Percentiles rank a stretch among this genome's conserved stretches.
phyloP scores from a whole-genome alignment of 305 asterid species.

The Fraxinus baroniana region DNA sequence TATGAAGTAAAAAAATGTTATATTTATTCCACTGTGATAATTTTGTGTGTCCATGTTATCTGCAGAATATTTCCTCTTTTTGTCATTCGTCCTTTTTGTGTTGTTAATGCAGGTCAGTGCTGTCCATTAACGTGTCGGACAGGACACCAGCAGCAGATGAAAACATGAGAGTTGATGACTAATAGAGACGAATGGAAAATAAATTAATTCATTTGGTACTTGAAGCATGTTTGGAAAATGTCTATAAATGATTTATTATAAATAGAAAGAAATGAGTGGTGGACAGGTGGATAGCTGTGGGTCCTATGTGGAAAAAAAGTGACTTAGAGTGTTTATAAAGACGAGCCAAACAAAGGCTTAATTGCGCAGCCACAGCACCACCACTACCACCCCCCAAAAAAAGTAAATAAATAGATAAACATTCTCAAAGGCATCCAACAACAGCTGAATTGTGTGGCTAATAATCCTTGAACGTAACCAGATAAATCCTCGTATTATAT shows the following conservation, averaged over 20 bases:
- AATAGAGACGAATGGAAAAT: not conserved
- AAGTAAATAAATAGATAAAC: not conserved
- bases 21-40: not conserved
- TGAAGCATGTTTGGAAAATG: not conserved
- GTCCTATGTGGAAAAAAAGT: not conserved
- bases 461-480: not conserved
- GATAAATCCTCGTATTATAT: not conserved
- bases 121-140: not conserved
- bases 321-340: not conserved
- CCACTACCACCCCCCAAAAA: not conserved
- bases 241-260: too few species aligned
- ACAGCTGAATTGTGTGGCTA: not conserved
- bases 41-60: not conserved
- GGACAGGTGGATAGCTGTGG: too few species aligned
- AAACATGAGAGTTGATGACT: not conserved
- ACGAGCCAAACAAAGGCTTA: too few species aligned
- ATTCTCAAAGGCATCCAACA: not conserved
- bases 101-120: not conserved
- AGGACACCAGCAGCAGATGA: not conserved
- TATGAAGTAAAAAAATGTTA: not conserved
- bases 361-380: too few species aligned
- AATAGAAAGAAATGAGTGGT: not conserved
- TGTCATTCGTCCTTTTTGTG: not conserved
- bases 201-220: not conserved
- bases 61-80: not conserved